phyloP scores from a whole-genome alignment of 352 stramenopile species.

The Paralagenidium karlingii region DNA sequence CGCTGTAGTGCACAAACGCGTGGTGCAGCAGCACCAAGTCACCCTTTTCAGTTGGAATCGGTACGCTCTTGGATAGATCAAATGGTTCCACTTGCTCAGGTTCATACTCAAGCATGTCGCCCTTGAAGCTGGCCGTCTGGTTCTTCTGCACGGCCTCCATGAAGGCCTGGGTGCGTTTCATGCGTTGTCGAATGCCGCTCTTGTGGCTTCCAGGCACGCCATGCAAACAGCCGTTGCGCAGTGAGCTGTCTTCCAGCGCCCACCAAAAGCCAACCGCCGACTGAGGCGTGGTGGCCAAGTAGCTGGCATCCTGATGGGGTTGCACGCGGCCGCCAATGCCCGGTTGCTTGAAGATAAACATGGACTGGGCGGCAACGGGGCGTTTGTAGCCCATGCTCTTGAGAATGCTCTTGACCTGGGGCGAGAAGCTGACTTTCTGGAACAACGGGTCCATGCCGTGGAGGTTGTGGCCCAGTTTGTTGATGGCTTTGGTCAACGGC shows the following conservation, averaged over 20 bases:
- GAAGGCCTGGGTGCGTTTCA: slow-evolving; percentile 46
- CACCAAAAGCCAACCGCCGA: slow-evolving; percentile 93
- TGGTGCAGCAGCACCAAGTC: slow-evolving; percentile 90
- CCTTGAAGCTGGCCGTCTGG: slow-evolving; percentile 4
- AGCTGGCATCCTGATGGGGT: slow-evolving; percentile 94
- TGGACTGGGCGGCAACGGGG: slow-evolving; percentile 87
- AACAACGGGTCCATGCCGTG: slow-evolving; percentile 86
- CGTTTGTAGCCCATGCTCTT: slow-evolving; percentile 78
- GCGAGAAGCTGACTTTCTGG: slow-evolving; percentile 67
- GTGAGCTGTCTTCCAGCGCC: slow-evolving; percentile 90
- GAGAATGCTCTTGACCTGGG: slow-evolving; percentile 57
- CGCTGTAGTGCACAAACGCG: slow-evolving; percentile 90
- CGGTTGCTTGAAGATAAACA: slow-evolving; percentile 98
- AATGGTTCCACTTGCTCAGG: slow-evolving; percentile 34
- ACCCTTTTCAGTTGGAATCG: slow-evolving; percentile 84
- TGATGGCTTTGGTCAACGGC: slow-evolving; percentile 71
- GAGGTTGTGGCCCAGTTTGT: slow-evolving; percentile 95
- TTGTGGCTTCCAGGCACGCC: slow-evolving; percentile 85
- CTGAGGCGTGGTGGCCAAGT: slow-evolving; percentile 93
- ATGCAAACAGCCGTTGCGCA: slow-evolving; percentile 93
- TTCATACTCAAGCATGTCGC: slow-evolving; percentile 44
- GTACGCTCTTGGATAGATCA: slow-evolving; percentile 36
- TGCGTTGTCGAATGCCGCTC: slow-evolving; percentile 71
- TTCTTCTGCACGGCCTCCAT: slow-evolving; percentile 24
- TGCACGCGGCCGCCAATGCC: slow-evolving; percentile 88